Evolutionary conservation across 495 filamentous ascomycete genomes (phyloP).

Genomic region (Penicillium manginii): DNA sequence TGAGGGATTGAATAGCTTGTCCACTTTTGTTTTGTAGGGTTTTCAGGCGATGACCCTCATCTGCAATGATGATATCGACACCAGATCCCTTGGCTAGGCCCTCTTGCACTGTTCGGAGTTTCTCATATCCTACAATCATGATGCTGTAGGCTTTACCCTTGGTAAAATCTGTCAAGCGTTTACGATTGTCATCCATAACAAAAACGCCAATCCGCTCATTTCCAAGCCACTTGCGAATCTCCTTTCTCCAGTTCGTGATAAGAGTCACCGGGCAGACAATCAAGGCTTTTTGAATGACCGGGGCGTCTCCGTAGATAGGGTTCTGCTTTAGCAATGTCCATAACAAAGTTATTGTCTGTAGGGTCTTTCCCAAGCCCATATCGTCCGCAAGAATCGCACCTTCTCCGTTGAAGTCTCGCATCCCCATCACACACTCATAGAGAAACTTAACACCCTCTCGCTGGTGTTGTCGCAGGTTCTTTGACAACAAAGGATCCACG

Average conservation of each 20-base stretch:
- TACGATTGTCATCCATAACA: slow-evolving; percentile 68
- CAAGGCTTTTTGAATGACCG: slow-evolving; percentile 75
- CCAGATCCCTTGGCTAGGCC: slow-evolving; percentile 65
- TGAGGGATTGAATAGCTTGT: slow-evolving; percentile 72
- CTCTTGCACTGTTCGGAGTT: slow-evolving; percentile 68
- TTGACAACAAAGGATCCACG: slow-evolving; percentile 70
- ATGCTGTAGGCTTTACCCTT: slow-evolving; percentile 73
- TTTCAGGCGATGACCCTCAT: slow-evolving; percentile 82
- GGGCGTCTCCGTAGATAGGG: slow-evolving; percentile 62
- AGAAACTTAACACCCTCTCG: slow-evolving; percentile 77
- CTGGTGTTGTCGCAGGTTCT: slow-evolving; percentile 73
- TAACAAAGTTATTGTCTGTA: slow-evolving; percentile 77
- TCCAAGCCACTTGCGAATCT: slow-evolving; percentile 81
- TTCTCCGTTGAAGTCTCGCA: slow-evolving; percentile 69
- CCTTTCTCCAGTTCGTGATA: slow-evolving; percentile 80
- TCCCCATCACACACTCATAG: slow-evolving; percentile 86
- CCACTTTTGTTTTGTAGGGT: slow-evolving; percentile 82
- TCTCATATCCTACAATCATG: slow-evolving; percentile 87
- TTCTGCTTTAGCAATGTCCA: slow-evolving; percentile 87
- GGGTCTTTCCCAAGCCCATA: slow-evolving; percentile 81
- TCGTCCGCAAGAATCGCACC: slow-evolving; percentile 82
- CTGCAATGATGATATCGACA: slow-evolving; percentile 79
- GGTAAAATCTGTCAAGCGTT: slow-evolving; percentile 73
- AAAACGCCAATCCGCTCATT: slow-evolving; percentile 78
- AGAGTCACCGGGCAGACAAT: slow-evolving; percentile 83